phyloP scores from a whole-genome alignment of 306 rosid species.

The Begonia peltatifolia region DNA sequence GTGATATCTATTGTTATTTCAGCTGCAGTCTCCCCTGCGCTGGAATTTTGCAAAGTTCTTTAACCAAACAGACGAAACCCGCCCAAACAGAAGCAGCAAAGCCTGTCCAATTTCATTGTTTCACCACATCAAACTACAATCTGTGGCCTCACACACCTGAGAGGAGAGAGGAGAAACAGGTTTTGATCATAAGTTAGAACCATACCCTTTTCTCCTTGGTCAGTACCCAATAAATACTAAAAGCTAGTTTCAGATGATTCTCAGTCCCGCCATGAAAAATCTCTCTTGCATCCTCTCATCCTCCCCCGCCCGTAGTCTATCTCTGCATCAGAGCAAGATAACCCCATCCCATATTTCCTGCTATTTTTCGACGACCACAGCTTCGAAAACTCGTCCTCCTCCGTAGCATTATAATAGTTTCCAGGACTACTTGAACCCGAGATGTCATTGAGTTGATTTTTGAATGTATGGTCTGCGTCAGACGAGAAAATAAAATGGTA shows the following conservation, averaged over 20 bases:
- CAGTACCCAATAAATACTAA: too few relatives aligned
- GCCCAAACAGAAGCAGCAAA: too few relatives aligned
- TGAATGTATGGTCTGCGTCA: conserved; percentile 45
- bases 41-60: too few relatives aligned
- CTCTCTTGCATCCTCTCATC: conserved; percentile 56
- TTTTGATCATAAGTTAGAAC: not conserved
- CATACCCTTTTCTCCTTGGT: not conserved
- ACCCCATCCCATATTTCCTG: conserved; percentile 58
- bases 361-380: conserved; percentile 42
- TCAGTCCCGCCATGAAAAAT: conserved; percentile 44
- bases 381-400: conserved; percentile 60
- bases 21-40: too few relatives aligned
- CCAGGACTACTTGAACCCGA: conserved; percentile 52
- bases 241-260: conserved; percentile 20
- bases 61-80: too few relatives aligned
- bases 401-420: conserved; percentile 12
- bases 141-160: not conserved
- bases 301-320: conserved; percentile 90
- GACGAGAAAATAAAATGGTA: conserved; percentile 13
- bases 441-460: conserved; percentile 32
- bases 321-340: conserved; percentile 93
- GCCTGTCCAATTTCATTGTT: too few relatives aligned
- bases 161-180: not conserved
- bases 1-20: too few relatives aligned
- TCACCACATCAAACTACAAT: not conserved